Base-by-base conservation (phyloP, 176 grass and related monocot species). In the Oropetium thomaeum region DNA sequence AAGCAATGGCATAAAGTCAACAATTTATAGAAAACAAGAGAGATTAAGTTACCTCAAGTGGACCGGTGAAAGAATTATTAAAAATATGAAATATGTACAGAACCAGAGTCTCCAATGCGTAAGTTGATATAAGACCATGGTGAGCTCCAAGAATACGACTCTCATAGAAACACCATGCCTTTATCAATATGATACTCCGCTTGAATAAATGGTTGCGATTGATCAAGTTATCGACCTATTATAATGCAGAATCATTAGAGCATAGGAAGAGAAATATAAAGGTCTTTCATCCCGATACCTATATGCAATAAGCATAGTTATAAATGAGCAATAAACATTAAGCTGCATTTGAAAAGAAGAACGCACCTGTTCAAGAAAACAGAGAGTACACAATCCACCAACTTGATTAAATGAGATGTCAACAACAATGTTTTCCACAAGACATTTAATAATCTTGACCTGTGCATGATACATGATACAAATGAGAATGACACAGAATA, bases 81-180 rank as follows among this genome's bases (percentile, higher is more conserved):
- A 91, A 97, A 37, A 97, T 85, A 58, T 97, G 94, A 85, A 97
- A 97, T 75, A 97, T 93, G 81, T 97, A 97, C 71, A 97, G 86
- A 89, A 97, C 94, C 71, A 97, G 83, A 10, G 86, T 97, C 83
- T 97, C 94, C 86, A 97, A 85, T 67, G 94, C 94, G 12, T 97
- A 97, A 80, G 94, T 97, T 87, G 94, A 97, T 78, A 97, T 97
- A 66, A 97, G 94, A 54, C 94, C 94, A 97, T 97, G 90, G 71
- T 97, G 94, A 87, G 94, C 94, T 82, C 94, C 94, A 65, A 97
- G 88, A 84, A 97, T 91, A 79, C 94, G 94, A 75, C 90, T 93
- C 81, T 97, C 94, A 10, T 97, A 97, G 59, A 91, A 97, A 88
- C 94, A 97, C 94, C 94, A 97, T 9, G 94, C 94, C 65, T 97